Evolutionary conservation across 1,284 basidiomycete species (phyloP).

Genomic region (Pseudozyma flocculosa): DNA sequence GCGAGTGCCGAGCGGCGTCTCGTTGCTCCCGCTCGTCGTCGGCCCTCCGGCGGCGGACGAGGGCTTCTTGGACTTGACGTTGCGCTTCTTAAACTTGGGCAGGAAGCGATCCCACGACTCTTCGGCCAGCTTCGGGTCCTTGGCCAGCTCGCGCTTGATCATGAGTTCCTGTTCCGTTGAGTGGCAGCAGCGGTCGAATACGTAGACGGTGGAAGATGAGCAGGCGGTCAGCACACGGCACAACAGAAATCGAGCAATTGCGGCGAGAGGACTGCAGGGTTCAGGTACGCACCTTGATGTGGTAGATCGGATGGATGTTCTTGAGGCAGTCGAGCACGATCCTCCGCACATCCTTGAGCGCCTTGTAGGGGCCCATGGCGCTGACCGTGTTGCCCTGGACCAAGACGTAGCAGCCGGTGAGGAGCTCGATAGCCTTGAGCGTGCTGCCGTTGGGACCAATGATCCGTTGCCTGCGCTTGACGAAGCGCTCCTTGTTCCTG

Average conservation of each 20-base stretch:
- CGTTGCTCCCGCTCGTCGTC: not conserved
- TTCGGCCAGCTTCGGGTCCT: slow-evolving; percentile 90
- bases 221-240: too few relatives aligned
- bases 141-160: slow-evolving; percentile 96
- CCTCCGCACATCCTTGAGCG: slow-evolving; percentile 89
- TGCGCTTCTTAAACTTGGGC: slow-evolving; percentile 90
- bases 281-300: slow-evolving; percentile 76
- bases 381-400: slow-evolving; percentile 98
- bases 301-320: slow-evolving; percentile 98
- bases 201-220: slow-evolving; percentile 1
- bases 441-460: slow-evolving; percentile 96
- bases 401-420: slow-evolving; percentile 94
- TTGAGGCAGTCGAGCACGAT: slow-evolving; percentile 99
- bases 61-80: slow-evolving; percentile 70
- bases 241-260: too few relatives aligned
- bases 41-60: slow-evolving; percentile 10
- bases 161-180: slow-evolving; percentile 93
- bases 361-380: slow-evolving; percentile 94
- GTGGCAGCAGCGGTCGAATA: too few relatives aligned
- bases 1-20: slow-evolving; percentile 1
- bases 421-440: slow-evolving; percentile 95
- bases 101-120: slow-evolving; percentile 98
- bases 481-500: slow-evolving; percentile 94
- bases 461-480: slow-evolving; percentile 91
- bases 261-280: not conserved